A percentile compares a stretch with the other conserved stretches of the same genome.
These are phyloP conservation scores for Globisporangium echinulatum DNA, from an alignment of 352 stramenopile species.

Conservation along the genomic window DNA sequence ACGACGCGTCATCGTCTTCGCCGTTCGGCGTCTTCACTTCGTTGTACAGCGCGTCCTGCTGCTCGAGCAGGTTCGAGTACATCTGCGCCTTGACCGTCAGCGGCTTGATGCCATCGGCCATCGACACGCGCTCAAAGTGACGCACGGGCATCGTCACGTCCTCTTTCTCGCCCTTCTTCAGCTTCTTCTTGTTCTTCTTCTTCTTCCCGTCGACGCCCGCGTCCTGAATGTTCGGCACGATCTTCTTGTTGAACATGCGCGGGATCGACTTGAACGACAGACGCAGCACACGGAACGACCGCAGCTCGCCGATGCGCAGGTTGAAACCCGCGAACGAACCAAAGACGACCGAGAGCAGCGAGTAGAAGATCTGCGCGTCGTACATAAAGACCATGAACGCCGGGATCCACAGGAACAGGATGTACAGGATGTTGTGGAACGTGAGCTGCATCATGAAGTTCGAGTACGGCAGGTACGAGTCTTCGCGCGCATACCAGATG, in stretches of 20 bases:
- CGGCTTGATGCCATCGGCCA: conserved; percentile 72
- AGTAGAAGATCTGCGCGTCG: conserved; percentile 85
- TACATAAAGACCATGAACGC: conserved; percentile 84
- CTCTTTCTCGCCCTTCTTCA: conserved; percentile 64
- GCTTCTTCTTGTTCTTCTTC: conserved; percentile 77
- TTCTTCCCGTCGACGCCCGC: conserved; percentile 39
- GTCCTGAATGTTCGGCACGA: conserved; percentile 82
- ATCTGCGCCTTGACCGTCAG: conserved; percentile 80
- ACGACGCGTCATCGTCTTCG: conserved; percentile 52
- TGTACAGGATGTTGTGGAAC: conserved; percentile 84
- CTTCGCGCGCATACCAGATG: conserved; percentile 72
- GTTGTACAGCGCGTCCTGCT: conserved; percentile 51
- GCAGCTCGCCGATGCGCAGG: conserved; percentile 75
- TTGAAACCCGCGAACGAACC: conserved; percentile 84
- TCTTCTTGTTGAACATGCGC: conserved; percentile 85
- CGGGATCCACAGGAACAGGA: conserved; percentile 79
- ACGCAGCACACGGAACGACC: conserved; percentile 78
- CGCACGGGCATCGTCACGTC: conserved; percentile 57
- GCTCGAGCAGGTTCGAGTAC: conserved; percentile 72
- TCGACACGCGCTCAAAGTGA: conserved; percentile 77
- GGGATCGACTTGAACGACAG: conserved; percentile 85
- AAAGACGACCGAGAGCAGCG: conserved; percentile 67
- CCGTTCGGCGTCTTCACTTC: conserved; percentile 58
- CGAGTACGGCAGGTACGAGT: conserved; percentile 72
- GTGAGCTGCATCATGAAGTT: conserved; percentile 79